Percentiles rank a stretch among this genome's conserved stretches.
These are phyloP conservation scores for Phanerochaete sordida DNA, from an alignment of 768 basidiomycete species.

Conservation along the genomic window DNA sequence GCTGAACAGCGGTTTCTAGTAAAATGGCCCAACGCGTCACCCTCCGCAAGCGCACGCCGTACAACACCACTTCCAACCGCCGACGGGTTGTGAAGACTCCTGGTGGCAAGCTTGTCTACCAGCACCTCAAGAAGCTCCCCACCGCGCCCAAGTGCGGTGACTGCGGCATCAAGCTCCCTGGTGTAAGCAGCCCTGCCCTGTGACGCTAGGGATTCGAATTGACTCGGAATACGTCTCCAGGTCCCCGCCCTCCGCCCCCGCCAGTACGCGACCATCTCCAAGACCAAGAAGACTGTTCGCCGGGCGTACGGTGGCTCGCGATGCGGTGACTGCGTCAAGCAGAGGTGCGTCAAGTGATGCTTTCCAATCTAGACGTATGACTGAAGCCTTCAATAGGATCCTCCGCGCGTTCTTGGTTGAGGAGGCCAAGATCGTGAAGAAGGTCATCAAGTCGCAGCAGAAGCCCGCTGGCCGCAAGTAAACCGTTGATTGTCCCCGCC, in stretches of 20 bases:
- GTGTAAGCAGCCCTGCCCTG: constrained; percentile 54
- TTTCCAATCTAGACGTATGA: background rate
- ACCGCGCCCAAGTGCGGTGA: constrained; percentile 97
- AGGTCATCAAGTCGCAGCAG: constrained; percentile 93
- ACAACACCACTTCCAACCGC: constrained; percentile 97
- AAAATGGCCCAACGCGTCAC: constrained; percentile 98
- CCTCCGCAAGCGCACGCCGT: constrained; percentile 96
- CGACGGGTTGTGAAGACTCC: constrained; percentile 97
- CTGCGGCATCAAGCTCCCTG: constrained; percentile 90
- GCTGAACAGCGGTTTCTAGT: background rate
- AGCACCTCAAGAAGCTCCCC: constrained; percentile 94
- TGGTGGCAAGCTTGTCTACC: constrained; percentile 96
- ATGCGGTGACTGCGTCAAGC: constrained; percentile 94
- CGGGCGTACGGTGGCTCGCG: constrained; percentile 97
- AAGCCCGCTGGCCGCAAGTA: constrained; percentile 32
- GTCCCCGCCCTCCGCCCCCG: constrained; percentile 94
- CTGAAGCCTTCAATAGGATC: constrained; percentile 52
- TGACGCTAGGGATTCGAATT: constrained; percentile 5
- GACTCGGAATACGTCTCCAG: constrained; percentile 35
- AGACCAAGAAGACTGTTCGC: constrained; percentile 95
- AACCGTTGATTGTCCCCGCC: constrained; percentile 1
- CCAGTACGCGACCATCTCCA: constrained; percentile 92
- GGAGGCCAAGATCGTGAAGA: constrained; percentile 99
- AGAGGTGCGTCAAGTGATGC: constrained; percentile 68
- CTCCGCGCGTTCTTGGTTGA: constrained; percentile 98